Evolutionary conservation across 164 flowering plant genomes (phyloP).

Genomic region (Annona squamosa): DNA sequence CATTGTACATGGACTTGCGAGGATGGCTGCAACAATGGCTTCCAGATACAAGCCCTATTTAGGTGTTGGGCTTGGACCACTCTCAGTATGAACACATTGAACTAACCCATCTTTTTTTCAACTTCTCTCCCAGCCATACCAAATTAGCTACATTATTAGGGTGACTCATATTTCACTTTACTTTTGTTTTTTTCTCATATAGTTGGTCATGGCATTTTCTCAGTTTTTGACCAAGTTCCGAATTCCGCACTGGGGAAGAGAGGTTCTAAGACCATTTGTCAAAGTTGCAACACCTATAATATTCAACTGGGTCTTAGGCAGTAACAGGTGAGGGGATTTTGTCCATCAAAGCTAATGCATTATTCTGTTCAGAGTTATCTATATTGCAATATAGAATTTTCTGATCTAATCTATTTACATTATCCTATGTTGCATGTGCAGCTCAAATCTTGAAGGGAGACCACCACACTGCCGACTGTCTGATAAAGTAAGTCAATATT

Average conservation of each 20-base stretch:
- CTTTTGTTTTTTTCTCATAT: too few relatives aligned
- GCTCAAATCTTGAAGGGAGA: slow-evolving; percentile 90
- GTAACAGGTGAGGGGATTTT: slow-evolving; percentile 58
- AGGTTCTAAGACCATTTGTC: slow-evolving; percentile 79
- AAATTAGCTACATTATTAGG: not conserved
- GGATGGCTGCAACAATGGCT: slow-evolving; percentile 28
- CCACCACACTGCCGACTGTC: slow-evolving; percentile 60
- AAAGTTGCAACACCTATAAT: slow-evolving; percentile 69
- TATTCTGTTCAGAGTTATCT: not conserved
- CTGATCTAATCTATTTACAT: not conserved
- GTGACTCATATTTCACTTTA: slow-evolving; percentile 6
- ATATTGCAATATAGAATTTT: not conserved
- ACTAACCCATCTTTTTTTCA: too few relatives aligned
- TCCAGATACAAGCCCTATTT: slow-evolving; percentile 18
- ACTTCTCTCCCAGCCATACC: too few relatives aligned
- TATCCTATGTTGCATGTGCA: slow-evolving; percentile 27
- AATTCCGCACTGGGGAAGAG: slow-evolving; percentile 94
- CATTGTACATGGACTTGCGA: slow-evolving; percentile 19
- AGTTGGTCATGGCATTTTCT: not conserved
- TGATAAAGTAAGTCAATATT: slow-evolving; percentile 58
- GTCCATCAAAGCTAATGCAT: not conserved
- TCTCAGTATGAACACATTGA: slow-evolving; percentile 12
- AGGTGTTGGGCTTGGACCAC: slow-evolving; percentile 13
- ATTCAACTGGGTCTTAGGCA: slow-evolving; percentile 88
- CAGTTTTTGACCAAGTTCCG: slow-evolving; percentile 76